Evolutionary conservation across 2,329 filamentous ascomycete genomes (phyloP).

Genomic region (Cordyceps pruinosa): DNA sequence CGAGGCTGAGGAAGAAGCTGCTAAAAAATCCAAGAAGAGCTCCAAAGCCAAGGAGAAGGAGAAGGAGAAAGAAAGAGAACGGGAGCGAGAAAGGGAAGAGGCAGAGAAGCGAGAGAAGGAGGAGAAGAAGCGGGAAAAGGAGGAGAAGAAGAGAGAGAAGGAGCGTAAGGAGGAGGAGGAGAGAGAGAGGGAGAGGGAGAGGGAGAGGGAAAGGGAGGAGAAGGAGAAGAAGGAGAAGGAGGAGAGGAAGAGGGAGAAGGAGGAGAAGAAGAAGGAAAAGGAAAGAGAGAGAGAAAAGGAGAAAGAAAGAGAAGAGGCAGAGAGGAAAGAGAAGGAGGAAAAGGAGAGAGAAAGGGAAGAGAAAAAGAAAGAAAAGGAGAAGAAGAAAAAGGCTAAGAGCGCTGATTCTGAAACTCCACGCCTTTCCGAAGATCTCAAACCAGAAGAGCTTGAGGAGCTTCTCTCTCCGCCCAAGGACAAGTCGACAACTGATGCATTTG

Average conservation of each 20-base stretch:
- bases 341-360: slow-evolving; percentile 19
- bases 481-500: slow-evolving; percentile 39
- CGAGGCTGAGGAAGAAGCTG: slow-evolving; percentile 26
- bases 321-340: slow-evolving; percentile 14
- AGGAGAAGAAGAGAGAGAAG: slow-evolving; percentile 18
- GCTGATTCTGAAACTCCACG: slow-evolving; percentile 13
- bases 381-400: slow-evolving; percentile 20
- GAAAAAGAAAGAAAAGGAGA: slow-evolving; percentile 20
- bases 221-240: slow-evolving; percentile 18
- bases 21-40: slow-evolving; percentile 26
- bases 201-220: slow-evolving; percentile 16
- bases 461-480: slow-evolving; percentile 26
- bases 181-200: slow-evolving; percentile 13
- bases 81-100: slow-evolving; percentile 17
- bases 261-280: slow-evolving; percentile 19
- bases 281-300: slow-evolving; percentile 15
- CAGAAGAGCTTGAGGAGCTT: slow-evolving; percentile 38
- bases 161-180: slow-evolving; percentile 16
- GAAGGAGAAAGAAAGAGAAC: slow-evolving; percentile 20
- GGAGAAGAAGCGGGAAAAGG: slow-evolving; percentile 16
- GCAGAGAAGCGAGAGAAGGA: slow-evolving; percentile 22
- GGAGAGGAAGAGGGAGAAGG: slow-evolving; percentile 17
- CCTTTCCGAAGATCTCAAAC: slow-evolving; percentile 28
- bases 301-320: slow-evolving; percentile 16
- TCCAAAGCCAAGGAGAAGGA: slow-evolving; percentile 34